Evolutionary conservation across 2,329 filamentous ascomycete genomes (phyloP).

Genomic region (Phialophora expanda): DNA sequence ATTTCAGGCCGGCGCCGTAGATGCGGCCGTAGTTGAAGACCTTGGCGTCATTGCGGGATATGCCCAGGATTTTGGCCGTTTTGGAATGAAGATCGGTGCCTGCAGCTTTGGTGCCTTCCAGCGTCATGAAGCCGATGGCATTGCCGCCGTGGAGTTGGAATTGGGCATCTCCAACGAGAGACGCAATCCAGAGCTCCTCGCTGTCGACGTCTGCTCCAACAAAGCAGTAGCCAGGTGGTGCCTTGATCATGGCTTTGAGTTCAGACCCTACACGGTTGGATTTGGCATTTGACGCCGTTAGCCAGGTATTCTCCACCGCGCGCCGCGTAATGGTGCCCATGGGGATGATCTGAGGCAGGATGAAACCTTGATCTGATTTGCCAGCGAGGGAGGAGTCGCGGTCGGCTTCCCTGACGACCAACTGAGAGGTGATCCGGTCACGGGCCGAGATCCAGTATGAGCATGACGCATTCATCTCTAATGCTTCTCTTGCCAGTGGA

Average conservation of each 20-base stretch:
- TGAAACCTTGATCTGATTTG: constrained; percentile 70
- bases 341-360: constrained; percentile 91
- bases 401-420: constrained; percentile 85
- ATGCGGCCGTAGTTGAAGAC: constrained; percentile 99
- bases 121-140: constrained; percentile 97
- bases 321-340: constrained; percentile 97
- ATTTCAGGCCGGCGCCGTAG: constrained; percentile 95
- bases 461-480: constrained; percentile 98
- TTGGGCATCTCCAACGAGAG: constrained; percentile 88
- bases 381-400: constrained; percentile 37
- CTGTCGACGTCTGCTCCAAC: constrained; percentile 98
- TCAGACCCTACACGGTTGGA: constrained; percentile 94
- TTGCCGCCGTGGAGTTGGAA: constrained; percentile 96
- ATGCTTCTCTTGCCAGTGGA: constrained; percentile 85
- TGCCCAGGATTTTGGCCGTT: constrained; percentile 88
- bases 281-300: constrained; percentile 97
- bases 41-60: constrained; percentile 93
- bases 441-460: constrained; percentile 99
- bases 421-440: constrained; percentile 90
- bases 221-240: constrained; percentile 87
- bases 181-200: constrained; percentile 97
- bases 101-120: constrained; percentile 92
- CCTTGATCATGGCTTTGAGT: constrained; percentile 93
- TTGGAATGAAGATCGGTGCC: constrained; percentile 94
- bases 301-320: constrained; percentile 96